Evolutionary conservation across 2,329 filamentous ascomycete genomes (phyloP), one percentile per base, ranked within the genome.

Genomic region (Trichoderma sp.): DNA sequence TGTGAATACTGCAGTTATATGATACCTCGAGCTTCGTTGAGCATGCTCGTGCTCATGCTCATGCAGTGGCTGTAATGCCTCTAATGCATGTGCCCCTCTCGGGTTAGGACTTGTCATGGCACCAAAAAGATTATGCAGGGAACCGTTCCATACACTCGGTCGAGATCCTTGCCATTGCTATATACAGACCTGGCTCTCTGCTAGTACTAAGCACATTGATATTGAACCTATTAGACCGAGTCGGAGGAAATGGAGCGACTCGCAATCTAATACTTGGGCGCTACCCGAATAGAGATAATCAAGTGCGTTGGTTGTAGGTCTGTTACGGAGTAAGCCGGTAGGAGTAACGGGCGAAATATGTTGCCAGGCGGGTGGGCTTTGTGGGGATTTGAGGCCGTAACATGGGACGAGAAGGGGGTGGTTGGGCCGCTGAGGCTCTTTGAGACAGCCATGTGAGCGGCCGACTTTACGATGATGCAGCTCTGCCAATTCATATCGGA

Each of bases 61-160:
- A n/a, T n/a, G n/a, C n/a, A n/a, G n/a, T n/a, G n/a, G n/a, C n/a
- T n/a, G n/a, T n/a, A 34, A 16, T 37, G 11, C 13, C 18, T 34
- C 18, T 14, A 56, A 13, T 56, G 54, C 54, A n/a, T 10, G 54
- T 18, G 14, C 37, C 18, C 16, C 16, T 37, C 54, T 32, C 30
- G 8, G 54, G n/a, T 32, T 21, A 56, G 30, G 24, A 2, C 21
- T 8, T n/a, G 46, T 1, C 46, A 49, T 49, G 24, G 39, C n/a
- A 49, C 30, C 21, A 26, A 46, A 46, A 37, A 49, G n/a, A 37
- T 63, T 32, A 63, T 63, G 59, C 46, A 63, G 34, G 43, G 46
- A 63, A 32, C 59, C 11, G 46, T 63, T 52, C 59, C 59, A 46
- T 30, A 63, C 34, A 37, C 49, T 63, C 59, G 59, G 59, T 63